Evolutionary conservation across 2,329 filamentous ascomycete genomes (phyloP), one percentile per base, ranked within the genome.

Genomic region (Botrytis pseudocinerea): DNA sequence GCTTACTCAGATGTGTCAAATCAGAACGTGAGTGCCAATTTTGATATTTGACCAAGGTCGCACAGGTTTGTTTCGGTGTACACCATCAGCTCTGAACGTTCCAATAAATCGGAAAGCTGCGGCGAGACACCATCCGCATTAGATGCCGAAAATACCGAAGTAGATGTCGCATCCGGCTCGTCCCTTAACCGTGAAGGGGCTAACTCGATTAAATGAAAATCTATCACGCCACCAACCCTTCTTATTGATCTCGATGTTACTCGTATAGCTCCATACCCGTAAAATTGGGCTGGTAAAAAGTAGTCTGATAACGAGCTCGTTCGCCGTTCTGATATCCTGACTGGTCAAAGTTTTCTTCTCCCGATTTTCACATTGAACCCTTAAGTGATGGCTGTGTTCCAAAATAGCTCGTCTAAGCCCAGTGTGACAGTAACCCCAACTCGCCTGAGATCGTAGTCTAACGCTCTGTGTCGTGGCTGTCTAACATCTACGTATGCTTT

Each of bases 401-500:
- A 22, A 46, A 46, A 69, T 63, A 35, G 42, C 51, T 72, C 70
- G 70, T 66, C 70, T 51, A 72, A 72, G 38, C 40, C 63, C 51
- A 32, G 66, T 72, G 48, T 69, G 51, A 72, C 70, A 57, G 70
- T 57, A 46, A 68, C 70, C 61, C 48, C 48, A 65, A 44, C 16
- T 32, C 57, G 61, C 35, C 63, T 22, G 14, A 66, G 35, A 66
- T 66, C 64, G 64, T 42, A 59, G n/a, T 65, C 70, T 40, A 59
- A 59, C 70, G 46, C 61, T 64, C 66, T 57, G 46, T 28, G 51
- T 70, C 42, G 35, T 70, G 65, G 65, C 57, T 54, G 72, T 69
- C 48, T 68, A 57, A 68, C 32, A 42, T 54, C 32, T 71, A 63
- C 40, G 48, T 38, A 54, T 62, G 62, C 25, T 48, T 61, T 25